A percentile compares a stretch with the other conserved stretches of the same genome.
These are phyloP conservation scores for Cicer chorassanicum DNA, from an alignment of 306 rosid species.

Conservation along the genomic window DNA sequence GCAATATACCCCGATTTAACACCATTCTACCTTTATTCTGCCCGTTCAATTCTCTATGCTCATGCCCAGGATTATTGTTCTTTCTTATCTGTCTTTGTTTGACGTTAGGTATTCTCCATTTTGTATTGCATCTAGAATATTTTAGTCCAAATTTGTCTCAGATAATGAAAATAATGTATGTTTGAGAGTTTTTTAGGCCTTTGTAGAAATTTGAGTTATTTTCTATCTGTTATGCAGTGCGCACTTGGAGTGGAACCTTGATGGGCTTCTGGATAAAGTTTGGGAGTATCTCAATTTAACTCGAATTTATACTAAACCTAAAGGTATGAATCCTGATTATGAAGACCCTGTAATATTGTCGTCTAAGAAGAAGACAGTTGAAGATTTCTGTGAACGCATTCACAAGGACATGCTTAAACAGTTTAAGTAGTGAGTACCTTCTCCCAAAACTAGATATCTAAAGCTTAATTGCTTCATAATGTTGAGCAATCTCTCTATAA, in stretches of 20 bases:
- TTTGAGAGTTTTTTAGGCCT: slow-evolving; percentile 15
- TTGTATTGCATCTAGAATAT: slow-evolving; percentile 27
- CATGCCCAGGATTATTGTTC: background rate
- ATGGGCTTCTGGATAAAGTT: slow-evolving; percentile 89
- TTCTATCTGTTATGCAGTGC: slow-evolving; percentile 68
- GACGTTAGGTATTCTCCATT: background rate
- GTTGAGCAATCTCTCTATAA: background rate
- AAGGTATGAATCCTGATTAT: slow-evolving; percentile 98
- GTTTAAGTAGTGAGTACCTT: slow-evolving; percentile 81
- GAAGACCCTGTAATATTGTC: slow-evolving; percentile 98
- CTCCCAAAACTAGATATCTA: slow-evolving; percentile 21
- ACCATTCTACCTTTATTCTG: background rate
- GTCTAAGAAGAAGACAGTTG: slow-evolving; percentile 83
- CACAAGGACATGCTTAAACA: slow-evolving; percentile 96
- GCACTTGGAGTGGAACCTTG: slow-evolving; percentile 98
- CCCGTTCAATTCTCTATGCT: background rate
- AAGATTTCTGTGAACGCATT: slow-evolving; percentile 88
- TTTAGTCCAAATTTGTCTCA: background rate
- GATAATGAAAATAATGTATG: background rate
- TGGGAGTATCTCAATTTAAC: slow-evolving; percentile 95
- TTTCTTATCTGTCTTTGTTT: slow-evolving; percentile 1
- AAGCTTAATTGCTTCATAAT: slow-evolving; percentile 33
- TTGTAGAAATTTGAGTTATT: slow-evolving; percentile 29
- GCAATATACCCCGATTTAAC: background rate
- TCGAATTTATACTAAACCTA: slow-evolving; percentile 95